phyloP scores from a whole-genome alignment of 2,329 filamentous ascomycete species.

The Ambrosiella cleistominuta region DNA sequence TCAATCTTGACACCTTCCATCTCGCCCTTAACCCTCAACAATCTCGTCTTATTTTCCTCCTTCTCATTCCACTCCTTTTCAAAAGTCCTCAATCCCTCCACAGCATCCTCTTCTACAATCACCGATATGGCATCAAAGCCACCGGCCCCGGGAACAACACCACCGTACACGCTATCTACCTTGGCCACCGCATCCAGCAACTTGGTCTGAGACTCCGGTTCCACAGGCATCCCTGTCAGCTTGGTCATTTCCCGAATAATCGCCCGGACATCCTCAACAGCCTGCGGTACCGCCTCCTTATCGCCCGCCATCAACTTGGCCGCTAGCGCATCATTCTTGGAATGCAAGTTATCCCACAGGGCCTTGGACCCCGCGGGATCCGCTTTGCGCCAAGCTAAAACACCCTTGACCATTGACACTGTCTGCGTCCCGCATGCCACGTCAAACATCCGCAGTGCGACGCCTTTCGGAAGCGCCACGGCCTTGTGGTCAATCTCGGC shows the following conservation, averaged over 20 bases:
- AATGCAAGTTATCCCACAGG: constrained; percentile 56
- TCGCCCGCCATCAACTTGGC: constrained; percentile 37
- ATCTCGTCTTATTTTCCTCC: constrained; percentile 41
- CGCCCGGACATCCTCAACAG: constrained; percentile 35
- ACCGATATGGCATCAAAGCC: constrained; percentile 82
- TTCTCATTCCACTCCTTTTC: constrained; percentile 46
- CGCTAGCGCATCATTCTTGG: constrained; percentile 54
- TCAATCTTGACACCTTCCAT: constrained; percentile 46
- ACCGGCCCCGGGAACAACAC: constrained; percentile 84
- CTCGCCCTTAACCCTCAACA: constrained; percentile 54
- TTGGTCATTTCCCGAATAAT: constrained; percentile 62
- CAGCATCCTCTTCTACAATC: constrained; percentile 53
- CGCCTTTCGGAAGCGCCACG: constrained; percentile 51
- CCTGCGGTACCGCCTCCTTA: constrained; percentile 25
- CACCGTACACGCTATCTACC: constrained; percentile 68
- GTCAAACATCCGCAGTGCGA: constrained; percentile 81
- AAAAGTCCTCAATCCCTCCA: constrained; percentile 45
- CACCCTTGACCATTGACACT: constrained; percentile 86
- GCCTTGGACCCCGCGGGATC: constrained; percentile 44
- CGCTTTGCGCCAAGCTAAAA: constrained; percentile 61
- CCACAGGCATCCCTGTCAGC: constrained; percentile 65
- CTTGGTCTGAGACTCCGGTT: constrained; percentile 70
- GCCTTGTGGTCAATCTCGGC: constrained; percentile 36
- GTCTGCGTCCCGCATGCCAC: constrained; percentile 90
- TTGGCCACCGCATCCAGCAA: constrained; percentile 59